Evolutionary conservation across 164 flowering plant genomes (phyloP), one percentile per base, ranked within the genome.

Genomic region (Dillenia suffruticosa): DNA sequence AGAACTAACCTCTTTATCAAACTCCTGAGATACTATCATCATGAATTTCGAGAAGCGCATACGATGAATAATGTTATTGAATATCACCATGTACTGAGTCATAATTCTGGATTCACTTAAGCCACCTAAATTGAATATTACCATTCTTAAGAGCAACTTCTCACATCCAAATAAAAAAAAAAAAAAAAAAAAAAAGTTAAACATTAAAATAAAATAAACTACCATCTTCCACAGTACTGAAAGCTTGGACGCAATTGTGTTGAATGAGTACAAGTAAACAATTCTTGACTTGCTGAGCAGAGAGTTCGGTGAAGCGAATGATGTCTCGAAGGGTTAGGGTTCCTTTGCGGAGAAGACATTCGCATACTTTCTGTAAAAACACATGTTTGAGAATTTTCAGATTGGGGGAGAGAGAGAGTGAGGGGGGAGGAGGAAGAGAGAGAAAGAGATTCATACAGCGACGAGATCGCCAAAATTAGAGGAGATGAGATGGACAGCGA

Each of bases 231-330:
- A 80, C 78, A 1, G 62, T 11, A 12, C 72, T 26, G 55, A 83
- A 95, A 57, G 97, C 85, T 72, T 92, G 97, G 57, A 92, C 91
- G 56, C 97, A 92, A 51, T 92, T 95, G 66, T 92, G 99, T 56
- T 95, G 99, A 61, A 92, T 92, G 12, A 95, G 66, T 49, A 90
- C 89, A 44, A 85, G 86, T 1, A 95, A 72, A 48, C 84, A 79
- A 60, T 88, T 82, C 63, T 69, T 81, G 12, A 90, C 84, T 66
- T 84, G 76, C 9, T 59, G 55, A 22, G 50, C 40, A 32, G 72
- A 51, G 43, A 92, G 83, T 54, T 82, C 78, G 0, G 91, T 80
- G 79, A 10, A 77, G 4, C 78, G 76, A 24, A 54, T 52, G 15
- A 92, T 59, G 3, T 68, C 69, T 13, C 56, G 58, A 7, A 79